Conservation (phyloP, 1,284 basidiomycete genomes). For the Tranzscheliella williamsii region DNA sequence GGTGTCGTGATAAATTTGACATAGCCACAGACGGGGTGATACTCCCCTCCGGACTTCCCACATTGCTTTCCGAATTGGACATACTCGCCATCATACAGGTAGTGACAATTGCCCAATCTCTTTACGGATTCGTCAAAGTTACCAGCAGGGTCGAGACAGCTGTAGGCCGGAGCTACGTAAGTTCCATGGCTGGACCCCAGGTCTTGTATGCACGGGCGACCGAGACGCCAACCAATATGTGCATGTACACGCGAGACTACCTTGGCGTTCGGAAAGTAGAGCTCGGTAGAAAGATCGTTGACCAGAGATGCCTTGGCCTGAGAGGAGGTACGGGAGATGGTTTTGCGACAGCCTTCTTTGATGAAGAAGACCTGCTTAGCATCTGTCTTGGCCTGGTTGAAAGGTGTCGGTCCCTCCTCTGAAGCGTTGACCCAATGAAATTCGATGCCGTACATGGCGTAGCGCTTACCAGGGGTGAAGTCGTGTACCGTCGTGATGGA, state of each 20-base stretch:
- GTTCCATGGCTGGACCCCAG: slow-evolving; percentile 36
- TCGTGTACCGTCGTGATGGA: no score
- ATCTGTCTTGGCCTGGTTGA: neutral
- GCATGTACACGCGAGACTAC: slow-evolving; percentile 33
- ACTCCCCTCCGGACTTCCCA: neutral
- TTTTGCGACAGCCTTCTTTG: slow-evolving; percentile 1
- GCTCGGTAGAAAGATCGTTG: slow-evolving; percentile 14
- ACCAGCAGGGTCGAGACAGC: neutral
- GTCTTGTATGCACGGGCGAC: slow-evolving; percentile 5
- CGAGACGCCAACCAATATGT: slow-evolving; percentile 15
- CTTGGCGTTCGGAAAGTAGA: slow-evolving; percentile 18
- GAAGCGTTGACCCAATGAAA: slow-evolving; percentile 29
- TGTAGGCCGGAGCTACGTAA: slow-evolving; percentile 4
- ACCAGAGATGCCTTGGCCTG: neutral
- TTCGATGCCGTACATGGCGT: slow-evolving; percentile 6
- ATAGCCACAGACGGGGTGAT: slow-evolving; percentile 19
- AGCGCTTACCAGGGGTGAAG: no score
- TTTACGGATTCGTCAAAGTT: no score
- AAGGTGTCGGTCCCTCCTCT: slow-evolving; percentile 3
- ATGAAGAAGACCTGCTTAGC: slow-evolving; percentile 5
- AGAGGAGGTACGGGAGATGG: slow-evolving; percentile 4
- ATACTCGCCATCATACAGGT: slow-evolving; percentile 6
- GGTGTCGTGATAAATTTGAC: no score
- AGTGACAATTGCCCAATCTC: neutral
- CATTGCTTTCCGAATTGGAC: slow-evolving; percentile 20